These are phyloP conservation scores for Capronia coronata DNA, from an alignment of 2,329 filamentous ascomycete genomes.

Conservation along the genomic window DNA sequence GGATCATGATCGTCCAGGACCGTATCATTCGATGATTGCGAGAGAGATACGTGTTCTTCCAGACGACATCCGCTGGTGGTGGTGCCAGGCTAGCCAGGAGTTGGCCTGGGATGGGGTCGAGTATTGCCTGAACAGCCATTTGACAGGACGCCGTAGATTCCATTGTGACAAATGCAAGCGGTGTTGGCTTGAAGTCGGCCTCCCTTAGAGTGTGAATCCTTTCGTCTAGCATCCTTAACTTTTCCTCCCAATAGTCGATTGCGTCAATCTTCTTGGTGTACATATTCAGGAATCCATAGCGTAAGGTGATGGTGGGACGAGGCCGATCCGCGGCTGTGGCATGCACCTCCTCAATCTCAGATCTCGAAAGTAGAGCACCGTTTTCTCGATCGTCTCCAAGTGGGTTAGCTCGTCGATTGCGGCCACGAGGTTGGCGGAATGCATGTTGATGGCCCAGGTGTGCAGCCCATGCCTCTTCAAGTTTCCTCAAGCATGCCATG, in stretches of 20 bases:
- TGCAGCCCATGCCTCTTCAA: conserved; percentile 79
- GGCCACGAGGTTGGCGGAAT: conserved; percentile 44
- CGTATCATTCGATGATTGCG: conserved; percentile 66
- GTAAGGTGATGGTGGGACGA: conserved; percentile 65
- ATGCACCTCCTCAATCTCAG: conserved; percentile 36
- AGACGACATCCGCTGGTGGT: conserved; percentile 85
- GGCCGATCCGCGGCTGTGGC: conserved; percentile 41
- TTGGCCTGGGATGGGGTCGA: conserved; percentile 82
- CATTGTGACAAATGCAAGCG: conserved; percentile 94
- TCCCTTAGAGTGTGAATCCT: conserved; percentile 63
- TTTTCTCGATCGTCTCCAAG: conserved; percentile 51
- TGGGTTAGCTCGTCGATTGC: conserved; percentile 35
- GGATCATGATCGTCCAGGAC: conserved; percentile 74
- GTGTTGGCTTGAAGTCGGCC: conserved; percentile 69
- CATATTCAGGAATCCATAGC: conserved; percentile 70
- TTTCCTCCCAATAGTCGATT: conserved; percentile 89
- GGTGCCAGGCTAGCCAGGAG: conserved; percentile 81
- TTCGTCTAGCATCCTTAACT: conserved; percentile 70
- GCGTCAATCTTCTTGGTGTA: conserved; percentile 72
- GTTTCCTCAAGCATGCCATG: conserved; percentile 56
- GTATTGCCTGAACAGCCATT: conserved; percentile 91
- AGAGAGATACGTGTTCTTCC: conserved; percentile 84
- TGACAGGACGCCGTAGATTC: conserved; percentile 86
- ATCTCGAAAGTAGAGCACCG: conserved; percentile 51
- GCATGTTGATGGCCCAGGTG: conserved; percentile 52